Percentiles rank a stretch among this genome's conserved stretches.
phyloP scores from a whole-genome alignment of 352 stramenopile species.

The Pythium sukuiense region DNA sequence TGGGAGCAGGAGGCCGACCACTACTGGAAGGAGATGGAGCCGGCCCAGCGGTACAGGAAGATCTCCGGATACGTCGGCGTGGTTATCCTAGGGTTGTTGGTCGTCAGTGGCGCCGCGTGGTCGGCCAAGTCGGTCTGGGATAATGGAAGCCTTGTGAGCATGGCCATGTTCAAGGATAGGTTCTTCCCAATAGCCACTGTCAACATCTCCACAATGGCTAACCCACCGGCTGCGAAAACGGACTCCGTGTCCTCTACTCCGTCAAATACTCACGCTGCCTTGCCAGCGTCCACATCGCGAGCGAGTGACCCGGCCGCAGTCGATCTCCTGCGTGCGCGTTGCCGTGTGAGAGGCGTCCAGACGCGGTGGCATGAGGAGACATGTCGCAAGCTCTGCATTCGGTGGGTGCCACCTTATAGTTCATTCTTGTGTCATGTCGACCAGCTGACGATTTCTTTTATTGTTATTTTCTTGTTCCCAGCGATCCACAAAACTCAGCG shows the following conservation, averaged over 20 bases:
- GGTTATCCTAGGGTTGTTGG: constrained; percentile 26
- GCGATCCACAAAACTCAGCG: constrained; percentile 55
- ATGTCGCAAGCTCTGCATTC: constrained; percentile 58
- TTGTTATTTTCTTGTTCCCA: constrained; percentile 17
- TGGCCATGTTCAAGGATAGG: constrained; percentile 14
- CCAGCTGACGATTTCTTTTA: neutral
- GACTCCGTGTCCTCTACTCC: neutral
- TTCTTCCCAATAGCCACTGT: constrained; percentile 10
- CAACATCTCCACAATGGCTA: constrained; percentile 6
- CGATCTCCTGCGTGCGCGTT: constrained; percentile 51
- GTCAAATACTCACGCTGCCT: neutral
- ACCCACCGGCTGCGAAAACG: neutral
- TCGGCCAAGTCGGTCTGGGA: constrained; percentile 15
- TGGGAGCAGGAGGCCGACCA: constrained; percentile 68
- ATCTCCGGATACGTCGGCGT: constrained; percentile 33
- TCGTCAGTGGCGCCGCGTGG: constrained; percentile 23
- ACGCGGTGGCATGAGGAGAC: constrained; percentile 74
- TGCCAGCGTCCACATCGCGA: neutral
- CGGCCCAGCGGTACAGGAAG: constrained; percentile 38
- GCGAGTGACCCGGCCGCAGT: constrained; percentile 29
- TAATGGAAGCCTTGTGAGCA: constrained; percentile 2
- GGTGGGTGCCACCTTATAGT: constrained; percentile 28
- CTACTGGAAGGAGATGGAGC: constrained; percentile 80
- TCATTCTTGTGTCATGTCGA: neutral
- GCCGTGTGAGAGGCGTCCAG: constrained; percentile 62